A percentile compares a stretch with the other conserved stretches of the same genome.
Conservation (phyloP, 2,329 filamentous ascomycete genomes). For the Fusarium newnesense region DNA sequence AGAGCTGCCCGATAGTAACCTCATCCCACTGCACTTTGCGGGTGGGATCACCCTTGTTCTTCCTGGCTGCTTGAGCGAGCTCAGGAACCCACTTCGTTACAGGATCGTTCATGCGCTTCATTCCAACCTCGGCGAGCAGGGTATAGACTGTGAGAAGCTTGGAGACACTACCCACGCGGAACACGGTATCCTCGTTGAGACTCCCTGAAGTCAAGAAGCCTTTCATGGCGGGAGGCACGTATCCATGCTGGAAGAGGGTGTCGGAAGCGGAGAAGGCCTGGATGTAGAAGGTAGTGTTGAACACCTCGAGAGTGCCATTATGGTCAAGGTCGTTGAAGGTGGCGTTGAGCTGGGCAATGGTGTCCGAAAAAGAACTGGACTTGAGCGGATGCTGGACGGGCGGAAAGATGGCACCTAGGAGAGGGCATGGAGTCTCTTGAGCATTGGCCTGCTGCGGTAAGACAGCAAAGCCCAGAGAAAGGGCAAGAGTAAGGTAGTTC, state of each 20-base stretch:
- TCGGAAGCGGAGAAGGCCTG: constrained; percentile 8
- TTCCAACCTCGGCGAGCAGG: neutral
- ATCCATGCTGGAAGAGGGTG: constrained; percentile 4
- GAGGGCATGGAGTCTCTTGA: neutral
- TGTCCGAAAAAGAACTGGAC: neutral
- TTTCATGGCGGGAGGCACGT: constrained; percentile 1
- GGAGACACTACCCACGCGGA: neutral
- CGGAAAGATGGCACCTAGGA: constrained; percentile 1
- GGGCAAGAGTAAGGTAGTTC: neutral
- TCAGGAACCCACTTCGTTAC: constrained; percentile 21
- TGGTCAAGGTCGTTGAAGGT: neutral
- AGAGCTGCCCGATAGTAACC: neutral
- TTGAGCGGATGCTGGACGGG: neutral
- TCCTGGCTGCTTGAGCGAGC: neutral
- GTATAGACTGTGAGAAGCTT: neutral
- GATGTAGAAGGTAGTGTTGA: constrained; percentile 11
- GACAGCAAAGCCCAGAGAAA: neutral
- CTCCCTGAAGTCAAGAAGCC: neutral
- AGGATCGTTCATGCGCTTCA: neutral
- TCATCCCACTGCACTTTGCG: neutral
- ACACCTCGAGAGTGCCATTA: neutral
- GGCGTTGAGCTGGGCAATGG: neutral
- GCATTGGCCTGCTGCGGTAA: neutral
- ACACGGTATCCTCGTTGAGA: neutral
- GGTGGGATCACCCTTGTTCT: neutral